Base-by-base conservation (phyloP, 495 filamentous ascomycete species). In the Penicillium longicatenatum region DNA sequence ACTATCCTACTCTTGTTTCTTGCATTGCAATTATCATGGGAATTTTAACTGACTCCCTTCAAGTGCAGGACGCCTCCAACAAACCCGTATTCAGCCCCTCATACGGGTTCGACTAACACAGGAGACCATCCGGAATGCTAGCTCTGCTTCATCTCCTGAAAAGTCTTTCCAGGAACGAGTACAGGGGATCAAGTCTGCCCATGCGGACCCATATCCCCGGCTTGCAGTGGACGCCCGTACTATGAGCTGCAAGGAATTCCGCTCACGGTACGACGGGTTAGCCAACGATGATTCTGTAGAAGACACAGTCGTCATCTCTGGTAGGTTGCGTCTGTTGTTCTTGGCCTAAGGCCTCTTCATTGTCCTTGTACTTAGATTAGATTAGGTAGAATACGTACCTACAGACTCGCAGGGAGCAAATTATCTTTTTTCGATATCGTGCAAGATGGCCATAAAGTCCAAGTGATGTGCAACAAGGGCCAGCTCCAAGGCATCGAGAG, bases 341-440 rank as follows among this genome's bases (percentile, higher is more conserved):
- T 42, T 45, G 21, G 48, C 55, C 14, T 45, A 61, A 62, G 55
- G 67, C 59, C 59, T 52, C 58, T 41, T 60, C 53, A 55, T 57
- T 60, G 52, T 56, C 55, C 43, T 47, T 72, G 72, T 79, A 79
- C 77, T 79, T 79, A 79, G 75, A 74, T 70, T 62, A 67, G 70
- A 44, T 59, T 77, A 90, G 88, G 88, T 76, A 89, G 88, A 68
- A 78, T 91, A 60, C 78, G 70, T 71, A 81, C 79, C 47, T 75
- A 76, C 63, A 84, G 83, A 68, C 77, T 74, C 57, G 78, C 79
- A 50, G 86, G 82, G 54, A 84, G 81, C 64, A 90, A 89, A 74
- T 85, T 98, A 68, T 79, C 89, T 43, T 98, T 98, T 72, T 73
- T 97, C 61, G 88, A 93, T 72, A 65, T 98, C 54, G 72, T 81